Base-by-base conservation (phyloP, 2,329 filamentous ascomycete genomes). In the Laburnicola sp. region DNA sequence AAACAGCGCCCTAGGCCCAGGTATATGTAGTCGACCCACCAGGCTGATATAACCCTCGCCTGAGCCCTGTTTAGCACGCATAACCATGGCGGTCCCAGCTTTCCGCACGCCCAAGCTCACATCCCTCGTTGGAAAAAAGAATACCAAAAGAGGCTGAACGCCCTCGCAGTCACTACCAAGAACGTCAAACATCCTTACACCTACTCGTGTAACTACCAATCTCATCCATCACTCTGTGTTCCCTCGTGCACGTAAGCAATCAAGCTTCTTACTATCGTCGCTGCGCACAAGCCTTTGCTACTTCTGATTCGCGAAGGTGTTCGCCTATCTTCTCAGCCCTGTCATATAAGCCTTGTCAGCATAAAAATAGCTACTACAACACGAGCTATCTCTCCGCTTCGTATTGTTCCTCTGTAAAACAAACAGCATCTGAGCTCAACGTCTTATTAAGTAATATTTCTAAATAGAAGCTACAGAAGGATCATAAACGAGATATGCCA, bases 241-340 rank as follows among this genome's bases (percentile, higher is more conserved):
- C 30, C 32, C 9, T 4, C 35, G 26, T 58, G 56, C 56, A 56
- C 26, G 54, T 59, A 41, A 59, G 56, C 56, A 59, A 28, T 43
- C 52, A 51, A 47, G 50, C 46, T 53, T 45, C 42, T 53, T 11
- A 45, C 44, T 16, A 25, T 10, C 6, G 16, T 30, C 10, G 16
- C 22, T 38, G 35, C 8, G 45, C 10, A 28, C 40, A 38, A 50
- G 25, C 34, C 27, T n/a, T n/a, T 48, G 27, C 49, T 49, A 44
- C 43, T 39, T 43, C 28, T 43, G 43, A 50, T 52, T 48, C 37
- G 48, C n/a, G 10, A 11, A 21, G 22, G 30, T 11, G 9, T 8
- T 50, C 55, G 55, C 39, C 40, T 49, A 54, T 30, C 25, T 11
- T 10, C 21, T 39, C 27, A 37, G 45, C 43, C 34, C 35, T 10